Base-by-base conservation (phyloP, 2,329 filamentous ascomycete genomes). In the Diaporthe nobilis region DNA sequence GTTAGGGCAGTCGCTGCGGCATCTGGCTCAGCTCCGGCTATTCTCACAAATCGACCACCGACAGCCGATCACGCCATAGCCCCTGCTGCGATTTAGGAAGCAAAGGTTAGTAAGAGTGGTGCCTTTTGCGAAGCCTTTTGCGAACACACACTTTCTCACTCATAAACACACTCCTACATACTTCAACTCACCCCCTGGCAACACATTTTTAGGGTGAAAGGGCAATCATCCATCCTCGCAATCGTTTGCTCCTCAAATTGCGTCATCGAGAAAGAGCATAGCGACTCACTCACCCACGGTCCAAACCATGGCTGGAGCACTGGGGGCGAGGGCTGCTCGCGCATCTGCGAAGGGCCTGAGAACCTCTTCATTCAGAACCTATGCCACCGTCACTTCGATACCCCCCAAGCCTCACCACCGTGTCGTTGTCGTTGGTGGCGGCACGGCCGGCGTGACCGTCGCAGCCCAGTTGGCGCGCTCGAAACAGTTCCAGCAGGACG, bases 401-500 rank as follows among this genome's bases (percentile, higher is more conserved):
- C 73, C 76, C 13, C 71, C 74, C 65, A 80, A 71, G 75, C 77
- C n/a, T 17, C 80, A 65, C 77, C 77, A 78, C 57, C 77, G 78
- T 15, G 78, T 78, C 17, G 73, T 80, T 10, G 71, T 80, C 7
- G 75, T 80, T 28, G 79, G 79, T 31, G 79, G 78, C 28, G 79
- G 79, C 28, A 78, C 79, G 0, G 77, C 79, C 22, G 79, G 79
- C 1, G 74, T 80, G 39, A 76, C 78, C 2, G 78, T 77, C 13
- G 78, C 78, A 7, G 74, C 77, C 3, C 78, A 79, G 53, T 71
- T 80, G 31, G 39, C 67, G 57, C 78, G 79, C 22, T 78, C 79
- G 25, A 73, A 75, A 7, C 77, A 78, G 47, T 79, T 83, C 37
- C 79, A 80, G 25, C 81, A 81, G 75, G 80, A 81, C 49, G 83